These are phyloP conservation scores for Cryptococcus sp. DNA, from an alignment of 1,284 basidiomycete species.

Conservation along the genomic window DNA sequence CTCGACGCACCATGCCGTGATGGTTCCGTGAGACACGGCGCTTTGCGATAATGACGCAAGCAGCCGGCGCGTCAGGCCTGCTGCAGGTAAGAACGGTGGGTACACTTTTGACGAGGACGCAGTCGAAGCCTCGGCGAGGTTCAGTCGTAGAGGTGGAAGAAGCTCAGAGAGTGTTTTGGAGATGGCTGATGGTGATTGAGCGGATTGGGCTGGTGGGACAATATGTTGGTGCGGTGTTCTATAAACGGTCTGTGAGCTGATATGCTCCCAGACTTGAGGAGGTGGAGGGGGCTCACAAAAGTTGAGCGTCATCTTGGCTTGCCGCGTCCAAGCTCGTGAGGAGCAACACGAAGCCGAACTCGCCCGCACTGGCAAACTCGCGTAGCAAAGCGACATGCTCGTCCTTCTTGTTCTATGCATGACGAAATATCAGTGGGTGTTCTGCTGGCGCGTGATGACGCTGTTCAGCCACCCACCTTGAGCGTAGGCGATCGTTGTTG, in stretches of 20 bases:
- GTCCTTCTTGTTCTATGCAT: slow-evolving; percentile 64
- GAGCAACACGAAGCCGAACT: slow-evolving; percentile 61
- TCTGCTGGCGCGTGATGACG: slow-evolving; percentile 1
- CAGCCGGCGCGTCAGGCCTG: slow-evolving; percentile 68
- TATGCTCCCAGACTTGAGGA: background rate
- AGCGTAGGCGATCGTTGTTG: slow-evolving; percentile 76
- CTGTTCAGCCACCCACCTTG: slow-evolving; percentile 57
- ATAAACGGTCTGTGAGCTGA: background rate
- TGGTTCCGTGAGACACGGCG: slow-evolving; percentile 37
- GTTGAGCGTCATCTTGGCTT: slow-evolving; percentile 71
- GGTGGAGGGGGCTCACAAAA: slow-evolving; percentile 60
- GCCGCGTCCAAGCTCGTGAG: slow-evolving; percentile 72
- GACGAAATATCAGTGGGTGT: slow-evolving; percentile 4
- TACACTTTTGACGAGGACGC: slow-evolving; percentile 29
- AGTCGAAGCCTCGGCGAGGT: slow-evolving; percentile 51
- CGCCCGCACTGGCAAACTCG: slow-evolving; percentile 59
- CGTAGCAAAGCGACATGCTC: slow-evolving; percentile 64
- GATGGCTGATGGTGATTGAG: slow-evolving; percentile 1
- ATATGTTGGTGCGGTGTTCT: slow-evolving; percentile 32
- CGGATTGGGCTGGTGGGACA: slow-evolving; percentile 17
- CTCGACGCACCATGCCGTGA: slow-evolving; percentile 64
- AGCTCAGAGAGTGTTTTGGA: slow-evolving; percentile 8
- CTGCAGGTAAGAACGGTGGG: slow-evolving; percentile 63
- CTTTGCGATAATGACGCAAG: slow-evolving; percentile 55
- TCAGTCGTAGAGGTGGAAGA: slow-evolving; percentile 55